Base-by-base conservation (phyloP, 306 rosid species). In the Begonia masoniana region DNA sequence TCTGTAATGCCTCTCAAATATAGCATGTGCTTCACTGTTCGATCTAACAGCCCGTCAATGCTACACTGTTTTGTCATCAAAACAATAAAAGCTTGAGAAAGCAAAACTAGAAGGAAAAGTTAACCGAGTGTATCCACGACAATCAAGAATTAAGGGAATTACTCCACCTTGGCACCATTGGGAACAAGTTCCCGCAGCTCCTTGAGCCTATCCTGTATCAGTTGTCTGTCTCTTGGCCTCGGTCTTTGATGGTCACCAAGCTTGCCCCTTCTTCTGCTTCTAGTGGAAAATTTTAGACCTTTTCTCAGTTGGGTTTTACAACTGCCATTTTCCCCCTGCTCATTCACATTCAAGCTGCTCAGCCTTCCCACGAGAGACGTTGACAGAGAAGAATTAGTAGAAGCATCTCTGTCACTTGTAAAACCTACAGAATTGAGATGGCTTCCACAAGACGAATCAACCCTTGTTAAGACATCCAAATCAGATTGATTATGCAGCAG, bases 161-260 rank as follows among this genome's bases (percentile, higher is more conserved):
- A n/a, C 43, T 70, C 63, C 64, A 89, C 97, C 84, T 69, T 82
- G 17, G 78, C 75, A 56, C 96, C 82, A 65, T 81, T 81, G 35
- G 97, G 97, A 53, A 91, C 78, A 54, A 85, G 87, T 61, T 91
- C 92, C 23, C 96, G 76, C 59, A 91, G 74, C 78, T 91, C 96
- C 74, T 83, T 91, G 62, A 91, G 76, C 65, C 94, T 72, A 62
- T 91, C 97, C 85, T 85, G 93, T 24, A 91, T 78, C 74, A 91
- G 54, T 14, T 91, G 97, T 67, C 97, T 76, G 57, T 91, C 97
- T 77, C 94, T 76, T 10, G 97, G 96, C 65, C 88, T 75, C 50
- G 78, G 65, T 76, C 62, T 91, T 54, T 62, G 72, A 35, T 41
- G 59, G 35, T 59, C 71, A 26, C 73, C 69, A 31, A 24, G 67